Evolutionary conservation across 2,329 filamentous ascomycete species (phyloP), one percentile per base, ranked within the genome.

Genomic region (Claviceps monticola): DNA sequence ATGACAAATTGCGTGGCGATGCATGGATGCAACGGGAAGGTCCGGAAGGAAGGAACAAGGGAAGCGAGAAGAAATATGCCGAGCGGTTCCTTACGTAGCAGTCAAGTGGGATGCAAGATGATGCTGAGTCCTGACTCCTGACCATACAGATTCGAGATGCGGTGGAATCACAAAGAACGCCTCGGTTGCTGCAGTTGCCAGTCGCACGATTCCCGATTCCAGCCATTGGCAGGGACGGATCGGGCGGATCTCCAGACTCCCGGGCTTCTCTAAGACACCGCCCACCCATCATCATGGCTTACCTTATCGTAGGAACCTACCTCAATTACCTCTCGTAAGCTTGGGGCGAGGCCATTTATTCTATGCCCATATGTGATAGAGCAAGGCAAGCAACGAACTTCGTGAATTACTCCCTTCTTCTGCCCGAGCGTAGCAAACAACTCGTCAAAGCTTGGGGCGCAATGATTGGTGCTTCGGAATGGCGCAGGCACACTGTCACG

Each of bases 1-100:
- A 53, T 51, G 55, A 49, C 53, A 53, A 53, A 53, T 53, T 43
- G 43, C n/a, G 21, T 43, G 26, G 7, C 50, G 43, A 21, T 50
- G 29, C 53, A 54, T 56, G 45, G 13, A 26, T n/a, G 26, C 26
- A 17, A 23, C 11, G 26, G 13, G 21, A 38, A 47, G 9, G 11
- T 9, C 37, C n/a, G 1, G 9, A 16, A 17, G 41, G 7, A 8
- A 34, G 26, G 43, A n/a, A 26, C 16, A 29, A 16, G 16, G 39
- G 39, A 17, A 8, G 39, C n/a, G 39, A 17, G 9, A 23, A 21
- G 41, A 23, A 26, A 44, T 23, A 21, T 21, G 29, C 29, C 9
- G 29, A 34, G 29, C 29, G 29, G 9, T 34, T 34, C 29, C 29
- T 34, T 34, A 34, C 29, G 29, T 34, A 9, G 29, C 29, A 34